Evolutionary conservation across 2,329 filamentous ascomycete genomes (phyloP), one percentile per base, ranked within the genome.

Genomic region (Aspergillus tanneri): DNA sequence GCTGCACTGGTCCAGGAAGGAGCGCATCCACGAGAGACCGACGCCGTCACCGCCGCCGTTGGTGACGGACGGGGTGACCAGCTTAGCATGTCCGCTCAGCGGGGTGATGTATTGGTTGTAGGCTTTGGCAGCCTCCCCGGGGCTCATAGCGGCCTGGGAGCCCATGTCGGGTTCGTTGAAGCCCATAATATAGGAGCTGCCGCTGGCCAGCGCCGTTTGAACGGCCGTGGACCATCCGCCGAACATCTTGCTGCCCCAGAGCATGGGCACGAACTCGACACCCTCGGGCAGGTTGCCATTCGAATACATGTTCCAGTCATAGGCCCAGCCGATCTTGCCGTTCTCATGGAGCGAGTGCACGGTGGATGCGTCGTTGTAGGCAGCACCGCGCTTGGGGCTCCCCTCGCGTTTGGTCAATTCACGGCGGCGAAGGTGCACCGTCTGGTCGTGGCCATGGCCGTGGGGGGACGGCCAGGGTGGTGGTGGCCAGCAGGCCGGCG

Each of bases 161-260:
- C 50, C 8, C 8, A 64, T 60, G 54, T 77, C 74, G 21, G 74
- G 74, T 55, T 77, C 74, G 61, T 77, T 77, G 66, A 77, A 75
- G 27, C 66, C 68, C 37, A 76, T 55, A 25, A 74, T 61, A 50
- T 72, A 67, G 21, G 53, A 59, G 52, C 60, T 64, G 40, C 68
- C 70, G 32, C 62, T 62, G 23, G 60, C 56, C 8, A 74, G 62
- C 18, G 63, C 61, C 6, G 59, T 60, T 25, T 66, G 56, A 46
- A 71, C 63, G 40, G 64, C 63, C 8, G 59, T 44, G 19, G 59
- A 38, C 71, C 71, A 76, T 40, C 50, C 56, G 24, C 49, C 53
- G 51, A 72, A 66, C 54, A 66, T 62, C 43, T 68, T 67, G 11
- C 53, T 35, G 19, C 72, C 70, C 72, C 72, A 76, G 49, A 75